Percentiles rank a stretch among this genome's conserved stretches.
These are phyloP conservation scores for Hysterangium stoloniferum DNA, from an alignment of 768 basidiomycete genomes.

Conservation along the genomic window DNA sequence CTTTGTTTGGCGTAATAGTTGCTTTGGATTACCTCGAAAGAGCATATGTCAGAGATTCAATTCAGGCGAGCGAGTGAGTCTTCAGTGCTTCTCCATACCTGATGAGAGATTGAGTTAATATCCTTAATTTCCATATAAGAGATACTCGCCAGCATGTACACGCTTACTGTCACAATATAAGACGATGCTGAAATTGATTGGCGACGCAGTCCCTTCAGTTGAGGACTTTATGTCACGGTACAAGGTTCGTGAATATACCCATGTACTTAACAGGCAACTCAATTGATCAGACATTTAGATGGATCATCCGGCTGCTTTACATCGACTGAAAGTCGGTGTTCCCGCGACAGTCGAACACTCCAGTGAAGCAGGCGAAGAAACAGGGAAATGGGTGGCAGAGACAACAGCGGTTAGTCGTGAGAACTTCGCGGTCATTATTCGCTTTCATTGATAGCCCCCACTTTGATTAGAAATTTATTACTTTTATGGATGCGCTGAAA, in stretches of 20 bases:
- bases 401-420: slow-evolving; percentile 75
- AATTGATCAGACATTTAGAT: slow-evolving; percentile 41
- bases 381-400: slow-evolving; percentile 95
- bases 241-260: slow-evolving; percentile 45
- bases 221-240: slow-evolving; percentile 91
- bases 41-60: slow-evolving; percentile 90
- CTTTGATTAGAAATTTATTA: slow-evolving; percentile 80
- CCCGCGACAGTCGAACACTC: slow-evolving; percentile 97
- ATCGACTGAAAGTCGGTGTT: slow-evolving; percentile 85
- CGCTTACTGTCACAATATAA: slow-evolving; percentile 94
- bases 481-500: slow-evolving; percentile 96
- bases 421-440: background rate
- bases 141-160: slow-evolving; percentile 95
- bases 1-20: slow-evolving; percentile 86
- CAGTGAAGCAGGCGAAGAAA: slow-evolving; percentile 85
- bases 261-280: too few relatives aligned
- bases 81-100: background rate
- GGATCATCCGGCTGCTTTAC: slow-evolving; percentile 89
- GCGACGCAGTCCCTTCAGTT: slow-evolving; percentile 75
- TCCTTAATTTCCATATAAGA: slow-evolving; percentile 32
- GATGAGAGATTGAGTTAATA: background rate
- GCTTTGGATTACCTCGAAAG: slow-evolving; percentile 91
- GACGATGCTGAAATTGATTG: slow-evolving; percentile 92
- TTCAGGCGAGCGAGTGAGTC: slow-evolving; percentile 84
- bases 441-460: slow-evolving; percentile 9